Conservation (phyloP, 2,329 filamentous ascomycete species). For the Fusarium sp. region DNA sequence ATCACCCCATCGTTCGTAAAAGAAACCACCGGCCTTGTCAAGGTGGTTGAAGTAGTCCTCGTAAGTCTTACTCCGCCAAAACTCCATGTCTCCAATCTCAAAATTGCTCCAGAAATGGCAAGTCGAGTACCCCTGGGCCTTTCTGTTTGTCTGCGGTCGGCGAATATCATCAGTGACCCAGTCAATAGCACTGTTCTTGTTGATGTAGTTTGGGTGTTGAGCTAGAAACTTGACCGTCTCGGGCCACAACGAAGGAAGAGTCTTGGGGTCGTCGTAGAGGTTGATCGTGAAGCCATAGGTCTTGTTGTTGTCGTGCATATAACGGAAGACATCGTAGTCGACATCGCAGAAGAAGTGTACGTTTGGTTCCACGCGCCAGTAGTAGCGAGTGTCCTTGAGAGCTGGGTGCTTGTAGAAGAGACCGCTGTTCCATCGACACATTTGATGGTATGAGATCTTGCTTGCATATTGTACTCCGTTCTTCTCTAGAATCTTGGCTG, state of each 20-base stretch:
- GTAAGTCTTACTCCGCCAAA: conserved; percentile 91
- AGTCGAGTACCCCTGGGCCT: conserved; percentile 93
- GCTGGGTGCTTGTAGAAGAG: conserved; percentile 98
- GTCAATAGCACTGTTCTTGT: conserved; percentile 84
- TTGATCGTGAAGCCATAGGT: conserved; percentile 99
- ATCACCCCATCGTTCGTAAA: conserved; percentile 98
- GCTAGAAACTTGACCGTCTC: conserved; percentile 91
- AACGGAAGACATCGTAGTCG: conserved; percentile 98
- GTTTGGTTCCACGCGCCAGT: conserved; percentile 98
- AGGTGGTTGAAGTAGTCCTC: conserved; percentile 97
- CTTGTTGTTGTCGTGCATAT: conserved; percentile 98
- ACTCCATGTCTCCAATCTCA: conserved; percentile 91
- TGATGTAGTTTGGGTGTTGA: conserved; percentile 82
- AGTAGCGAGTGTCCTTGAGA: conserved; percentile 83
- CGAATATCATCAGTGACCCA: conserved; percentile 85
- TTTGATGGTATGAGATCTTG: conserved; percentile 93
- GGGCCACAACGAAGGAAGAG: conserved; percentile 92
- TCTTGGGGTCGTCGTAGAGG: conserved; percentile 90
- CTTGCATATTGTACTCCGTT: conserved; percentile 90
- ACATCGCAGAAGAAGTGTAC: conserved; percentile 99
- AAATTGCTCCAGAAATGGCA: conserved; percentile 99
- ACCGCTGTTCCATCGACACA: conserved; percentile 99
- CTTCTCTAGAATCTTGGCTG: conserved; percentile 82
- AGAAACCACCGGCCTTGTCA: conserved; percentile 97
- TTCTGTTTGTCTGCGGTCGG: conserved; percentile 81